Evolutionary conservation across 2,329 filamentous ascomycete species (phyloP).

Genomic region (Diplocarpon rosae): DNA sequence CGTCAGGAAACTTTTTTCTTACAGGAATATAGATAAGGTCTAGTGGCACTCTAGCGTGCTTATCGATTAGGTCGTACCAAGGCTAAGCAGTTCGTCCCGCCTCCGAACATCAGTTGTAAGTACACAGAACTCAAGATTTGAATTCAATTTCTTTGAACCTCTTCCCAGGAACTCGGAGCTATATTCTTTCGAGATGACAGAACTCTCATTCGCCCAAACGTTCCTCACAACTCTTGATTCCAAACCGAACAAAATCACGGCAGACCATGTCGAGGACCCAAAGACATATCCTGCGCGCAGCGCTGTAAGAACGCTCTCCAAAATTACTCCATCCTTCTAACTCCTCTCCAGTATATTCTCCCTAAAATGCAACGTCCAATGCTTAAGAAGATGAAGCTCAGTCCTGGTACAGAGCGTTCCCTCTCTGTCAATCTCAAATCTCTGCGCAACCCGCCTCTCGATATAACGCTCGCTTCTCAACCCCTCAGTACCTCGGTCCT

Average conservation of each 20-base stretch:
- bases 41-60: conserved; percentile 8
- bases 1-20: conserved; percentile 13
- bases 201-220: conserved; percentile 71
- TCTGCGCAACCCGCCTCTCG: conserved; percentile 61
- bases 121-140: background rate
- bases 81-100: conserved; percentile 7
- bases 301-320: conserved; percentile 46
- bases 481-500: conserved; percentile 62
- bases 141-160: background rate
- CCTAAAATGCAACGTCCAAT: conserved; percentile 53
- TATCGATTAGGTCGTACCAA: conserved; percentile 8
- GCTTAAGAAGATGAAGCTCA: conserved; percentile 33
- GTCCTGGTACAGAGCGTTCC: conserved; percentile 42
- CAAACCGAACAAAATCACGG: conserved; percentile 68
- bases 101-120: no score
- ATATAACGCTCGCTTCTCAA: conserved; percentile 53
- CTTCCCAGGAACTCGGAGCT: background rate
- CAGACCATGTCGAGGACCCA: conserved; percentile 84
- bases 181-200: conserved; percentile 50
- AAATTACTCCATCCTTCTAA: background rate
- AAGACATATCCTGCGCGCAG: conserved; percentile 64
- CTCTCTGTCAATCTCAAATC: conserved; percentile 59
- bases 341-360: conserved; percentile 50
- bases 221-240: conserved; percentile 75
- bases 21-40: conserved; percentile 18